phyloP scores from a whole-genome alignment of 1,284 basidiomycete genomes.

The Ustilago lituana region DNA sequence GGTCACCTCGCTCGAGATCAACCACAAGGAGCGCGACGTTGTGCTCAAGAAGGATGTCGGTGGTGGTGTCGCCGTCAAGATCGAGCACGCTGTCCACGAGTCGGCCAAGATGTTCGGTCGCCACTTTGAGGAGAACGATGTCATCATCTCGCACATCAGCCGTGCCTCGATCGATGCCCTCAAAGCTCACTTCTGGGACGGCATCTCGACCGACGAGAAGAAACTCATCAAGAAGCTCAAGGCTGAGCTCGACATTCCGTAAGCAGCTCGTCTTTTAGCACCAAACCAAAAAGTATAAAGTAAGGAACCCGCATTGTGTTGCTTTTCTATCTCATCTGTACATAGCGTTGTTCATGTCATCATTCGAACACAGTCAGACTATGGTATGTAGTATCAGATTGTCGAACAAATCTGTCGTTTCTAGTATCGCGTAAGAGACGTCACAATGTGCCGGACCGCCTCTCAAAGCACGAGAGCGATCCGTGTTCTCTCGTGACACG shows the following conservation, averaged over 20 bases:
- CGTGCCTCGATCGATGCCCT: conserved; percentile 84
- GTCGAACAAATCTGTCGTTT: too few relatives aligned
- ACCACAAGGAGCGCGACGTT: conserved; percentile 72
- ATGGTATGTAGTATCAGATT: too few relatives aligned
- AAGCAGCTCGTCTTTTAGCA: too few relatives aligned
- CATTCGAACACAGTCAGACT: too few relatives aligned
- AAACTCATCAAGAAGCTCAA: conserved; percentile 91
- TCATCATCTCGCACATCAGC: conserved; percentile 87
- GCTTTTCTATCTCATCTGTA: too few relatives aligned
- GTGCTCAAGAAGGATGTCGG: conserved; percentile 93
- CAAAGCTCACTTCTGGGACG: conserved; percentile 85
- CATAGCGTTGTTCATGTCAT: too few relatives aligned
- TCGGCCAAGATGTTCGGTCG: conserved; percentile 79
- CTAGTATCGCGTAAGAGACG: too few relatives aligned
- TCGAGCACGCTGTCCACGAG: conserved; percentile 96
- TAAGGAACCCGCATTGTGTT: not conserved
- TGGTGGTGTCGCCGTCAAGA: conserved; percentile 96
- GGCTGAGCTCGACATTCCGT: conserved; percentile 74
- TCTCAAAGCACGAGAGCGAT: too few relatives aligned
- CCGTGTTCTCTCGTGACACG: too few relatives aligned
- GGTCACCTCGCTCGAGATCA: conserved; percentile 75
- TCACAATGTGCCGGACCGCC: too few relatives aligned
- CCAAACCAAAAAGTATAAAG: not conserved
- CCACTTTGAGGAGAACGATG: conserved; percentile 96
- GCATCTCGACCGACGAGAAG: conserved; percentile 93